Percentiles rank a stretch among this genome's conserved stretches.
Evolutionary conservation across 2,329 filamentous ascomycete species (phyloP).

Genomic region (Penicillium sp.): DNA sequence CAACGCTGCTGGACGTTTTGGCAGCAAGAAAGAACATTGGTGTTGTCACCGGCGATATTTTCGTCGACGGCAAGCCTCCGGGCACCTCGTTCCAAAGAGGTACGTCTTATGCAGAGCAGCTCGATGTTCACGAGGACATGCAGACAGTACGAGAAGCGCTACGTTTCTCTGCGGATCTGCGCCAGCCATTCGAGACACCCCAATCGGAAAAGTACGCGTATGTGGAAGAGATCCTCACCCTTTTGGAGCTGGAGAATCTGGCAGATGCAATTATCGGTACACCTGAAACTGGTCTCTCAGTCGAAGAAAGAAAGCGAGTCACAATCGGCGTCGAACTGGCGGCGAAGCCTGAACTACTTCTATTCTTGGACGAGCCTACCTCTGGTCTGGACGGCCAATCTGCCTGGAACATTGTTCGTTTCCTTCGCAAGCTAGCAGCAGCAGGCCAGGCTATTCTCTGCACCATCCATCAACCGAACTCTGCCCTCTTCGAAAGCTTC

Average conservation of each 20-base stretch:
- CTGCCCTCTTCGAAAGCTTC: slow-evolving; percentile 58
- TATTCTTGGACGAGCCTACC: slow-evolving; percentile 64
- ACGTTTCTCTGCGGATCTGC: slow-evolving; percentile 64
- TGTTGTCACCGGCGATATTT: slow-evolving; percentile 61
- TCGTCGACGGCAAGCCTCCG: slow-evolving; percentile 60
- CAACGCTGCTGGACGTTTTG: slow-evolving; percentile 77
- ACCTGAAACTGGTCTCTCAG: slow-evolving; percentile 60
- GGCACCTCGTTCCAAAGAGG: slow-evolving; percentile 63
- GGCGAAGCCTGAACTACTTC: slow-evolving; percentile 52
- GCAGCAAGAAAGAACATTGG: slow-evolving; percentile 65
- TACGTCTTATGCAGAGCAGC: slow-evolving; percentile 65
- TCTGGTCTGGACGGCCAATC: slow-evolving; percentile 60
- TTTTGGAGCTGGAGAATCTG: slow-evolving; percentile 65
- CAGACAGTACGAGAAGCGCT: slow-evolving; percentile 65
- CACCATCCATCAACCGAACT: slow-evolving; percentile 61
- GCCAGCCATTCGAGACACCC: slow-evolving; percentile 60
- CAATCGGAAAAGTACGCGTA: slow-evolving; percentile 63
- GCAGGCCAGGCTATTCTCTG: slow-evolving; percentile 60
- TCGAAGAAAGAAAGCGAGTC: slow-evolving; percentile 48
- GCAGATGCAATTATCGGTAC: slow-evolving; percentile 66
- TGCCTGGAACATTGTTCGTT: slow-evolving; percentile 60
- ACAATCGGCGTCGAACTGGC: slow-evolving; percentile 43
- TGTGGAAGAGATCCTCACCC: slow-evolving; percentile 64
- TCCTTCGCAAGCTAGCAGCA: slow-evolving; percentile 59
- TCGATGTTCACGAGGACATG: slow-evolving; percentile 63